Evolutionary conservation across 2,329 filamentous ascomycete species (phyloP).

Genomic region (Tolypocladium sp.): DNA sequence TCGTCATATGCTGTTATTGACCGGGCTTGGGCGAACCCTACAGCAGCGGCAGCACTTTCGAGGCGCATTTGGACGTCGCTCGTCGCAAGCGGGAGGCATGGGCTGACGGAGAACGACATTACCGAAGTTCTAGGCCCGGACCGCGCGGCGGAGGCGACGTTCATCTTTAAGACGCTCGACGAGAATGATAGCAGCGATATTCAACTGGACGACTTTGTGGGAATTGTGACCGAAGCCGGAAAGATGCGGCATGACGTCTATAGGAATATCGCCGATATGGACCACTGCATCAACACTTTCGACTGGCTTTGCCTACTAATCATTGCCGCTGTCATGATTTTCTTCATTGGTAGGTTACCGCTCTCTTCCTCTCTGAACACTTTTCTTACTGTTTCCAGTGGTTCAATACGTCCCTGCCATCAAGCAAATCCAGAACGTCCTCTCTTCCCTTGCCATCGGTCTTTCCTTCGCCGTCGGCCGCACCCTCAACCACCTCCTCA

Average conservation of each 20-base stretch:
- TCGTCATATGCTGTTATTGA: neutral
- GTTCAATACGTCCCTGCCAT: neutral
- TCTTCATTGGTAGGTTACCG: neutral
- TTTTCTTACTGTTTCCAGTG: neutral
- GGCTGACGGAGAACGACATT: neutral
- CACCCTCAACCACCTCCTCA: neutral
- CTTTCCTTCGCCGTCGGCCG: neutral
- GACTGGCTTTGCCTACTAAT: neutral
- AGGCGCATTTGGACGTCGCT: neutral
- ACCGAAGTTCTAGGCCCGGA: neutral
- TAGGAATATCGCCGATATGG: neutral
- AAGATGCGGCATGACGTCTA: neutral
- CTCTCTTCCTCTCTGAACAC: neutral
- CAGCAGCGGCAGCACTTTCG: neutral
- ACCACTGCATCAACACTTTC: neutral
- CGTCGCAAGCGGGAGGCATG: neutral
- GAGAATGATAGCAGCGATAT: neutral
- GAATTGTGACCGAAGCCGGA: neutral
- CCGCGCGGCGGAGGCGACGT: neutral
- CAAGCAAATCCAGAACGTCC: neutral
- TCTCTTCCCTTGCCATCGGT: neutral
- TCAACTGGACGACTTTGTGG: neutral
- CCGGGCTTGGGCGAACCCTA: neutral
- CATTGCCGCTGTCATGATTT: neutral
- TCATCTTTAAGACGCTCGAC: neutral